Base-by-base conservation (phyloP, 441 rosid species). In the Bocquillonia castaneifolia region DNA sequence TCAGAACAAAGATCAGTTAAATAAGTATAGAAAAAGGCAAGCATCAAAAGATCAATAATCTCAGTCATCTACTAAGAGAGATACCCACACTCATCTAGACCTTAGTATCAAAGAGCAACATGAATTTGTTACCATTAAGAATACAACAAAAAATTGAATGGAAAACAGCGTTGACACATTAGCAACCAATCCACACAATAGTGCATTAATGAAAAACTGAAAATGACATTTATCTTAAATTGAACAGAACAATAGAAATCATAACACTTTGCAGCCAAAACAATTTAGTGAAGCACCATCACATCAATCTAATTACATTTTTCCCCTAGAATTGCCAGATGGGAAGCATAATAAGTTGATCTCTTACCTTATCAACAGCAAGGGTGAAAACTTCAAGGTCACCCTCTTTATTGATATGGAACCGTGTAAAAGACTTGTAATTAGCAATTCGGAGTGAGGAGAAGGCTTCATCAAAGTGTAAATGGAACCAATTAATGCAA, bases 401-500 rank as follows among this genome's bases (percentile, higher is more conserved):
- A 40, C 92, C 91, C 66, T 86, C 81, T 10, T 66, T 47, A 61
- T 74, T 82, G 70, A 94, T 90, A 81, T 88, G 93, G 77, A 92
- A 90, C 72, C 98, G 88, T 20, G 99, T 87, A 65, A 94, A 90
- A 59, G 98, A 77, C 81, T 94, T 94, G 88, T 94, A 92, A 77
- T 94, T 94, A 76, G 99, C 99, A 70, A 94, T 94, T 76, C 99
- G 83, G 31, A 94, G 94, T 0, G 99, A 94, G 17, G 99, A 94
- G 82, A 94, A 94, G 54, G 99, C 99, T 83, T 94, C 99, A 53
- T 94, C 98, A 48, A 94, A 94, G 84, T 94, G 99, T 64, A 94
- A 53, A 78, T 92, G 97, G 76, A 94, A 82, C 99, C 97, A 94
- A 84, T 94, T 94, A 74, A 94, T 90, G 83, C 96, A 90, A 70